Base-by-base conservation (phyloP, 148 eudicot species). In the Vaccinium myrtillus region DNA sequence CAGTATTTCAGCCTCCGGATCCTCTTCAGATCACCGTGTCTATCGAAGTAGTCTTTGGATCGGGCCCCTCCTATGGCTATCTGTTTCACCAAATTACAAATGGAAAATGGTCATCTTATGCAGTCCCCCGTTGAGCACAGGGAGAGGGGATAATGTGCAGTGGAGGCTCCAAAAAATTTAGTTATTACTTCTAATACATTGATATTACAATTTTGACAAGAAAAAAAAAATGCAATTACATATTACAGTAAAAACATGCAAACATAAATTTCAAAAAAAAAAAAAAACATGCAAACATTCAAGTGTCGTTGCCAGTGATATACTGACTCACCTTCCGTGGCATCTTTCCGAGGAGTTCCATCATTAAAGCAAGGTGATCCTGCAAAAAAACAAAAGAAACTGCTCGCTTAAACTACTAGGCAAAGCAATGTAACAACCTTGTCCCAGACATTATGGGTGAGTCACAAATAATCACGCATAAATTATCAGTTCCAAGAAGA, bases 361-460 rank as follows among this genome's bases (percentile, higher is more conserved):
- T 95, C 98, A 97, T 95, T 76, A 88, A 85, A 88, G 99, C 99
- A 85, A 97, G 98, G 89, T 97, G 99, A 89, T 97, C 99, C 99
- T 97, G 91, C 84, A 82, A 71, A 83, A 54, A 81, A n/a, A 71
- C 81, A 81, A n/a, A 75, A 81, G 32, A n/a, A 75, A 54, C 70
- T 61, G 11, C 49, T 54, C 18, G 54, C 32, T 55, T 56, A 83
- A 30, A 30, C 30, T 21, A 32, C 4, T 56, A 73, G 48, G 46
- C 69, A 73, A 63, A 19, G 56, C 27, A 32, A 46, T 27, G 7
- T 70, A 54, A 30, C 49, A 70, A 50, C 51, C n/a, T 43, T 67
- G 4, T 25, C 15, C 30, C 58, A 55, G 51, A 36, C 19, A 12
- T 25, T 15, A 80, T 80, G 73, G 53, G 48, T 1, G 3, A 54